Evolutionary conservation across 257 asterid species (phyloP).

Genomic region (Solanum chiquidenum): DNA sequence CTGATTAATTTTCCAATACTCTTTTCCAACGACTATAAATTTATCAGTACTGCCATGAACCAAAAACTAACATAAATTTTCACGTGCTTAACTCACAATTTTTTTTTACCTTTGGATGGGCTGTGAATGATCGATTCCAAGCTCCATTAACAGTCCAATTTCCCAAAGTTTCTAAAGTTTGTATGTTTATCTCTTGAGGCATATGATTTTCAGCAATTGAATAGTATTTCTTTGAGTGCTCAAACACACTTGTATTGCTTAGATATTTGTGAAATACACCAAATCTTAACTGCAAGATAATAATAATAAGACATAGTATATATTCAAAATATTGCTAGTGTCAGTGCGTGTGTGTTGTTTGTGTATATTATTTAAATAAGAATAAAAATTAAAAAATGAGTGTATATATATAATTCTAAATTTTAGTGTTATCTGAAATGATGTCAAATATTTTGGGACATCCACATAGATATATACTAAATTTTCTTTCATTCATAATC

Average conservation of each 20-base stretch:
- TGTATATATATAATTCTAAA: not conserved
- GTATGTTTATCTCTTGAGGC: constrained; percentile 49
- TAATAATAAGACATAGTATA: not conserved
- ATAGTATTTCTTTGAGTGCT: constrained; percentile 52
- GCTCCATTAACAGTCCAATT: constrained; percentile 41
- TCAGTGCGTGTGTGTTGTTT: not conserved
- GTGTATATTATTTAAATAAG: too few species aligned
- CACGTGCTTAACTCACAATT: not conserved
- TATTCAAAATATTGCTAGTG: not conserved
- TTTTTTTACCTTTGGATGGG: constrained; percentile 56
- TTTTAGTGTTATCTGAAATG: not conserved
- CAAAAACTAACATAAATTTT: not conserved
- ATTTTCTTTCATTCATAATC: not conserved
- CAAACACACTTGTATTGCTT: constrained; percentile 33
- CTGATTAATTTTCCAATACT: too few species aligned
- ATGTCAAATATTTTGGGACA: not conserved
- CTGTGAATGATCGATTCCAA: constrained; percentile 59
- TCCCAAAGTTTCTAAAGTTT: constrained; percentile 28
- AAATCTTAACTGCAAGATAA: constrained; percentile 31
- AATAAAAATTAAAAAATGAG: too few species aligned
- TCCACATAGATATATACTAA: not conserved
- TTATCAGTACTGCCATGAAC: accelerated
- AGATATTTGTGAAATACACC: not conserved
- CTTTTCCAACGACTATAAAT: not conserved
- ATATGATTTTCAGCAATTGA: constrained; percentile 48